Base-by-base conservation (phyloP, 1,284 basidiomycete genomes). In the Rhodofomes roseus region DNA sequence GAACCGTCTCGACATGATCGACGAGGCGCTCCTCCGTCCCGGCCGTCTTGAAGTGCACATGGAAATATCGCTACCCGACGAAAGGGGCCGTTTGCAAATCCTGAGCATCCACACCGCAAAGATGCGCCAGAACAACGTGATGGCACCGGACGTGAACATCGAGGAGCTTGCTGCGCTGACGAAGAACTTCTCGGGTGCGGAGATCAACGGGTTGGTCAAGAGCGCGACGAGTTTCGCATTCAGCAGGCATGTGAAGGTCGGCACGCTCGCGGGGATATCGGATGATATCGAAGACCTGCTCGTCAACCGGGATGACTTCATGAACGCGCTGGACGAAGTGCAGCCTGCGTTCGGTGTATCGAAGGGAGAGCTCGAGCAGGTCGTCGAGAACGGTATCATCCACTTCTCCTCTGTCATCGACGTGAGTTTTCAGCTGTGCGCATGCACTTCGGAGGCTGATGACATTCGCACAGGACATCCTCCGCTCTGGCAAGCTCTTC, bases 11-110 rank as follows among this genome's bases (percentile, higher is more conserved):
- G 97, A 99, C 81, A 96, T 99, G 96, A 98, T 99, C 68, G 97
- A 99, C 71, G 97, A 99, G 72, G 97, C 96, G 6, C 83, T 99
- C 1, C 83, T 98, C 14, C 95, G 97, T 70, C 96, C 97, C 1
- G 97, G 97, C 59, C 95, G 97, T 80, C 89, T 99, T 53, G 97
- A 99, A 74, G 96, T 99, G n/a, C 97, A 99, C 76, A 98, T 99
- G 88, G 97, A 99, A 76, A 98, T 99, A 64, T 97, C 95, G 4
- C 81, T 99, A 1, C 97, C 97, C 0, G 96, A 99, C 70, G 96
- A 96, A 72, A 79, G 89, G 3, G 97, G 97, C 55, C 92, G 97
- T 25, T 79, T 85, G 55, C 97, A 99, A 75, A 99, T 99, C 67
- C 81, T 99, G 64, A 93, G 82, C 66, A 99, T 99, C 68, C 97